Evolutionary conservation across 306 rosid genomes (phyloP).

Genomic region (Prunus mume): DNA sequence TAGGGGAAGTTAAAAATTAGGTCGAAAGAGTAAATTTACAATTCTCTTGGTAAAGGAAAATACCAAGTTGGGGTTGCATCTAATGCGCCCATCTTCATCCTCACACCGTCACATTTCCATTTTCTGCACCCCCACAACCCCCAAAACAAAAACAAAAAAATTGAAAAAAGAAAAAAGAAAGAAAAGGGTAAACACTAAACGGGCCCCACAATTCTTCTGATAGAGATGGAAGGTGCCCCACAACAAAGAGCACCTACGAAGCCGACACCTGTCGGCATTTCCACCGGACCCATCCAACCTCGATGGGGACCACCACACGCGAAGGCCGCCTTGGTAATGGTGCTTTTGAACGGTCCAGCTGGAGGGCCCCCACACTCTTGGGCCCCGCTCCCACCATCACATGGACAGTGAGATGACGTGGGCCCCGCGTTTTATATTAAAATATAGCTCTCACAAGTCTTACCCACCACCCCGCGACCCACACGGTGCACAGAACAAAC

Average conservation of each 20-base stretch:
- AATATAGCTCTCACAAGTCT: background rate
- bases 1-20: background rate
- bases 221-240: background rate
- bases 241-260: background rate
- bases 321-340: slow-evolving; percentile 18
- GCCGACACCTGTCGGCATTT: slow-evolving; percentile 3
- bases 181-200: background rate
- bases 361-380: slow-evolving; percentile 16
- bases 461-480: background rate
- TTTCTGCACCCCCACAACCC: no score
- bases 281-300: slow-evolving; percentile 16
- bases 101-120: slow-evolving; percentile 17
- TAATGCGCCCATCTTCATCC: background rate
- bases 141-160: background rate
- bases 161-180: background rate
- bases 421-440: background rate
- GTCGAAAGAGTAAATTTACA: background rate
- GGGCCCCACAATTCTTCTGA: background rate
- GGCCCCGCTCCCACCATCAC: slow-evolving; percentile 36
- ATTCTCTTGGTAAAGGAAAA: background rate
- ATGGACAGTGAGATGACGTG: slow-evolving; percentile 11
- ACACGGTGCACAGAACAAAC: slow-evolving; percentile 34
- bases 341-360: slow-evolving; percentile 11
- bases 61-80: background rate
- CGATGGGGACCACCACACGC: slow-evolving; percentile 21